A percentile compares a stretch with the other conserved stretches of the same genome.
Evolutionary conservation across 2,329 filamentous ascomycete species (phyloP).

Genomic region (Scedosporium boydii): DNA sequence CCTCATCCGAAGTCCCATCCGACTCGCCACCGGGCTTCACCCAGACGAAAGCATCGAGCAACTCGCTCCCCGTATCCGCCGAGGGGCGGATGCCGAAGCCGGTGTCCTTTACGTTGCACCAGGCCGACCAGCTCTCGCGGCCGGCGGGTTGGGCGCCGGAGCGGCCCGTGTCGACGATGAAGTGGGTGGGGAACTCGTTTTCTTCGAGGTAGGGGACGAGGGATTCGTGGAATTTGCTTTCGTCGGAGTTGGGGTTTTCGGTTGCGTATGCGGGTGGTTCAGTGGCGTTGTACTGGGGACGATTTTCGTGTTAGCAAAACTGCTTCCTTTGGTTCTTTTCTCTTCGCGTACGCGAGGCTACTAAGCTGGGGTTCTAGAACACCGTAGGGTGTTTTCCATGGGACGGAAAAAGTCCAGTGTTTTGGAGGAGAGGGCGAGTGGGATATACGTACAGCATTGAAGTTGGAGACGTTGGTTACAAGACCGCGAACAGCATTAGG

Average conservation of each 20-base stretch:
- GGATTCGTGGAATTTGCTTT: slow-evolving; percentile 48
- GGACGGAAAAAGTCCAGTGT: no score
- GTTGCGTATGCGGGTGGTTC: slow-evolving; percentile 34
- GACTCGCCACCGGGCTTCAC: slow-evolving; percentile 58
- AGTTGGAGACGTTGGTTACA: slow-evolving; percentile 50
- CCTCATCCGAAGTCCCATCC: slow-evolving; percentile 37
- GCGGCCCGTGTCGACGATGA: slow-evolving; percentile 30
- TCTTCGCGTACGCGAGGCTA: no score
- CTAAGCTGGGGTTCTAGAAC: no score
- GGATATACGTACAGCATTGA: slow-evolving; percentile 31
- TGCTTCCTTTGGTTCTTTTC: no score
- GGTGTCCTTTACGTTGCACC: slow-evolving; percentile 56
- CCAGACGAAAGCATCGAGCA: slow-evolving; percentile 61
- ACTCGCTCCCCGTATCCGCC: slow-evolving; percentile 46
- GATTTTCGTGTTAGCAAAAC: neutral
- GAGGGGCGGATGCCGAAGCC: slow-evolving; percentile 58
- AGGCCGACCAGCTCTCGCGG: slow-evolving; percentile 53
- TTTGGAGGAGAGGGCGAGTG: neutral
- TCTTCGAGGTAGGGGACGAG: slow-evolving; percentile 53
- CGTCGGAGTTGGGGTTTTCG: slow-evolving; percentile 39
- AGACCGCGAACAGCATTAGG: slow-evolving; percentile 42
- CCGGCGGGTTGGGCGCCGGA: slow-evolving; percentile 51
- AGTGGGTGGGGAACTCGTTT: slow-evolving; percentile 33
- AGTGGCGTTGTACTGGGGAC: slow-evolving; percentile 24
- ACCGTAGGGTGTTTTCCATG: no score